A percentile compares a stretch with the other conserved stretches of the same genome.
Evolutionary conservation across 148 eudicot genomes (phyloP).

Genomic region (Rhododendron williamsianum): DNA sequence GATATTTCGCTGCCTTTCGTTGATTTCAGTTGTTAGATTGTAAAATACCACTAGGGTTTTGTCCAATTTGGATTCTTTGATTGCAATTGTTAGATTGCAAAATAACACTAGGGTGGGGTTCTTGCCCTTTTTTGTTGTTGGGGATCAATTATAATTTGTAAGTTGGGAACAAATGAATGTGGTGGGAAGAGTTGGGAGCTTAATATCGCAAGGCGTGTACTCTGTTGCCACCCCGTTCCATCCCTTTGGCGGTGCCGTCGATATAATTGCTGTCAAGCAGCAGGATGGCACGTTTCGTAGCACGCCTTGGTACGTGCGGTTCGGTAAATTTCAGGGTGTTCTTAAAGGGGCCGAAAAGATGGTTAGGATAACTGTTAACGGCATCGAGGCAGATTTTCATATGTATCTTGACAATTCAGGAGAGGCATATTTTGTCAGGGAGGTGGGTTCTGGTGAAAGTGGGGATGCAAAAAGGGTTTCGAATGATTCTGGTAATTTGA

Average conservation of each 20-base stretch:
- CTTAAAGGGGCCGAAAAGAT: constrained; percentile 86
- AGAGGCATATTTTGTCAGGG: constrained; percentile 84
- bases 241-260: constrained; percentile 98
- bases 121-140: constrained; percentile 12
- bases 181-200: constrained; percentile 74
- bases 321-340: constrained; percentile 98
- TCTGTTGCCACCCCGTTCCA: constrained; percentile 98
- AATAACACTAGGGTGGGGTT: constrained; percentile 8
- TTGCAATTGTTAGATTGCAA: not conserved
- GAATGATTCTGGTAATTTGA: constrained; percentile 33
- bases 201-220: constrained; percentile 84
- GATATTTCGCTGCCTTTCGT: constrained; percentile 7
- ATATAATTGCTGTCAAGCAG: constrained; percentile 89
- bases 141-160: constrained; percentile 13
- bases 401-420: constrained; percentile 96
- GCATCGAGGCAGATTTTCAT: constrained; percentile 76
- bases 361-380: constrained; percentile 81
- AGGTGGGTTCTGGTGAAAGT: constrained; percentile 44
- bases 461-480: constrained; percentile 25
- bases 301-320: constrained; percentile 97
- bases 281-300: constrained; percentile 81
- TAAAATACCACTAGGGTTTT: not conserved
- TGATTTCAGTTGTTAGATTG: not conserved
- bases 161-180: constrained; percentile 60
- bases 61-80: not conserved